Percentiles rank a stretch among this genome's conserved stretches.
Evolutionary conservation across 108 stramenopile species (phyloP).

Genomic region (Nitzschia sp.): DNA sequence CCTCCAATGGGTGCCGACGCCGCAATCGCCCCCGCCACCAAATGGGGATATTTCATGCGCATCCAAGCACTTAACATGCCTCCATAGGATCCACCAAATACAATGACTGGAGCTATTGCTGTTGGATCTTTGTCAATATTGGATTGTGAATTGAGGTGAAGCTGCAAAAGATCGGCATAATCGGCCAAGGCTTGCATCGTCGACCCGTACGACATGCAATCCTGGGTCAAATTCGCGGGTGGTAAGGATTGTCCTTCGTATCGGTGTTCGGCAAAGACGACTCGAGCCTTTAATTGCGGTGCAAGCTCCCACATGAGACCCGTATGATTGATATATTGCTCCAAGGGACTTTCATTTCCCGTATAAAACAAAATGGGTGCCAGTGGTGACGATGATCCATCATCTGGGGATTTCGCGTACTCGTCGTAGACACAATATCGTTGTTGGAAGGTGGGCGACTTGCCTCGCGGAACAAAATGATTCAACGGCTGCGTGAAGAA

Average conservation of each 20-base stretch:
- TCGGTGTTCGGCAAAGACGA: conserved; percentile 91
- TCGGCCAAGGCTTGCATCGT: conserved; percentile 83
- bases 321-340: conserved; percentile 83
- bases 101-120: conserved; percentile 53
- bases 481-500: conserved; percentile 59
- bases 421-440: conserved; percentile 47
- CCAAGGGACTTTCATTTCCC: conserved; percentile 87
- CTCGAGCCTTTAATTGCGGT: conserved; percentile 53
- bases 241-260: conserved; percentile 79
- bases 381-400: neutral
- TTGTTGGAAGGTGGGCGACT: conserved; percentile 37
- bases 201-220: conserved; percentile 48
- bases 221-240: conserved; percentile 1
- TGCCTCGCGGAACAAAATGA: conserved; percentile 51
- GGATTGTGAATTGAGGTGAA: conserved; percentile 13
- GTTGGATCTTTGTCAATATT: neutral
- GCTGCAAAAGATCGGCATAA: conserved; percentile 70
- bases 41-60: conserved; percentile 86
- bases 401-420: neutral
- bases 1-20: conserved; percentile 64
- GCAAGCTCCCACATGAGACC: conserved; percentile 93
- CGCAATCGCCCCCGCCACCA: conserved; percentile 85
- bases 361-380: conserved; percentile 79
- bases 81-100: conserved; percentile 91
- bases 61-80: conserved; percentile 92